phyloP scores from a whole-genome alignment of 1,284 basidiomycete species.

The Trametes versicolor region DNA sequence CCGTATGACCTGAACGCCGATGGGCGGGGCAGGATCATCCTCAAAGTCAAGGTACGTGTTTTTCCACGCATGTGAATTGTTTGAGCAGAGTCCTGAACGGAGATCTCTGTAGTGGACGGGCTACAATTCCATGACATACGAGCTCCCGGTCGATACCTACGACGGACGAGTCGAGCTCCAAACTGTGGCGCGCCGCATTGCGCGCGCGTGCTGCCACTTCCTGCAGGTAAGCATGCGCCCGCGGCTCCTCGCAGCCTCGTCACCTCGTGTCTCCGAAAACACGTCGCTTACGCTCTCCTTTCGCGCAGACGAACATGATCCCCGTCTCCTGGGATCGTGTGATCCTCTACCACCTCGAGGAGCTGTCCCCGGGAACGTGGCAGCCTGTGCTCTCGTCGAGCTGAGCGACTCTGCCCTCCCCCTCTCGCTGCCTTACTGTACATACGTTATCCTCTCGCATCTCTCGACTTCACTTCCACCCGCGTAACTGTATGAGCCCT shows the following conservation, averaged over 20 bases:
- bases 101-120: constrained; percentile 67
- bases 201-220: constrained; percentile 78
- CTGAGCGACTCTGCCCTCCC: constrained; percentile 38
- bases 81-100: not conserved
- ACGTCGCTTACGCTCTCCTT: constrained; percentile 29
- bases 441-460: constrained; percentile 5
- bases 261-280: constrained; percentile 21
- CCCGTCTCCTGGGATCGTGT: constrained; percentile 75
- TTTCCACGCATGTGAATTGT: not conserved
- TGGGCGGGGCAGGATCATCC: constrained; percentile 62
- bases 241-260: constrained; percentile 14
- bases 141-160: constrained; percentile 76
- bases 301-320: constrained; percentile 66
- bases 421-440: not conserved
- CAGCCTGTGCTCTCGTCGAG: constrained; percentile 59
- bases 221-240: constrained; percentile 61
- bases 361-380: constrained; percentile 74
- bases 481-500: not conserved
- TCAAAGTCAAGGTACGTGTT: constrained; percentile 65
- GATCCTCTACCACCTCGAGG: constrained; percentile 77
- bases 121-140: constrained; percentile 75
- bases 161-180: constrained; percentile 70
- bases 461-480: not conserved
- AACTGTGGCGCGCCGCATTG: constrained; percentile 73
- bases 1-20: constrained; percentile 73